These are phyloP conservation scores for Hansfordia pulvinata DNA, from an alignment of 2,329 filamentous ascomycete species.

Conservation along the genomic window DNA sequence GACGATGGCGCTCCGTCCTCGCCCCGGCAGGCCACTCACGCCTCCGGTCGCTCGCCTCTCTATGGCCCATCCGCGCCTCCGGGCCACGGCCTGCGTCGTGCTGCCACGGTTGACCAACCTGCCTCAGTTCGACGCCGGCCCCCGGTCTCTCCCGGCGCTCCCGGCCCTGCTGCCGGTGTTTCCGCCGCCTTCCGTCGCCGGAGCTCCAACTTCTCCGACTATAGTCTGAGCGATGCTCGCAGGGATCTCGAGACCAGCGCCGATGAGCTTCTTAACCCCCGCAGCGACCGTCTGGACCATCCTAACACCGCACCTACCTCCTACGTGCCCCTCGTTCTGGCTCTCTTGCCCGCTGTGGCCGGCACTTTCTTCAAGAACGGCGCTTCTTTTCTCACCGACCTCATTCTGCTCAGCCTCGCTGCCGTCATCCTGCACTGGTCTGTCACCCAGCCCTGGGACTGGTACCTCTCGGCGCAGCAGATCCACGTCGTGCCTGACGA, in stretches of 20 bases:
- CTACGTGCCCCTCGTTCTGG: slow-evolving; percentile 71
- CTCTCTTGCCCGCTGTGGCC: slow-evolving; percentile 72
- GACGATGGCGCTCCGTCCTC: no score
- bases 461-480: slow-evolving; percentile 61
- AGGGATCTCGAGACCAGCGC: slow-evolving; percentile 51
- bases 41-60: no score
- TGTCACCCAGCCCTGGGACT: slow-evolving; percentile 77
- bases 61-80: slow-evolving; percentile 11
- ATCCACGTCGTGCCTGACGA: slow-evolving; percentile 38
- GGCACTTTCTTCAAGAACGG: slow-evolving; percentile 79
- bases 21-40: no score
- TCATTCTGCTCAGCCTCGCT: slow-evolving; percentile 66
- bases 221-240: slow-evolving; percentile 54
- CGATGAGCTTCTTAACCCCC: slow-evolving; percentile 53
- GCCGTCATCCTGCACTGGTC: slow-evolving; percentile 89
- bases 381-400: slow-evolving; percentile 68
- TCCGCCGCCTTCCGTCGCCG: slow-evolving; percentile 35
- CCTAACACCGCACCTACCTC: no score
- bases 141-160: slow-evolving; percentile 6
- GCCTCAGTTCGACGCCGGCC: no score
- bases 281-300: no score
- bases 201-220: slow-evolving; percentile 69
- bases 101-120: slow-evolving; percentile 26
- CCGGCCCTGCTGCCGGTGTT: slow-evolving; percentile 9
- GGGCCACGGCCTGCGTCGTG: slow-evolving; percentile 25